These are phyloP conservation scores for Kodamaea kaohsiungensis DNA, from an alignment of 805 yeast genomes.

Conservation along the genomic window DNA sequence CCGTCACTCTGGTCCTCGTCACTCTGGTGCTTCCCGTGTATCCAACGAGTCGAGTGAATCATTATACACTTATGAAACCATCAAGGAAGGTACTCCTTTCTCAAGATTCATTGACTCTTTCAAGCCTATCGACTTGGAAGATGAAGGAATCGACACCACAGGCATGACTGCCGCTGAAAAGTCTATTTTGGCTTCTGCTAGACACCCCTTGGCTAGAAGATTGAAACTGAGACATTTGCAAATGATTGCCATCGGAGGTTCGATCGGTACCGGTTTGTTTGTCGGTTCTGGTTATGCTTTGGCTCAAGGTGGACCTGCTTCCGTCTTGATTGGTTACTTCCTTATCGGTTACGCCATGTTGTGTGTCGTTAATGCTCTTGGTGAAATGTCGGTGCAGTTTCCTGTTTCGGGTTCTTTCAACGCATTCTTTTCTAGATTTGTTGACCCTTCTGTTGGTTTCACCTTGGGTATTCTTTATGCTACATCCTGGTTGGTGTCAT, in stretches of 20 bases:
- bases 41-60: constrained; percentile 10
- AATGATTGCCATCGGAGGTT: constrained; percentile 82
- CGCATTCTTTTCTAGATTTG: constrained; percentile 50
- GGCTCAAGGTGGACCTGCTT: constrained; percentile 33
- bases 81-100: constrained; percentile 17
- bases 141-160: constrained; percentile 23
- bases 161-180: constrained; percentile 40
- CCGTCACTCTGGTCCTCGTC: neutral
- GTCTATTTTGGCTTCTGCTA: constrained; percentile 39
- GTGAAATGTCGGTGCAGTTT: constrained; percentile 54
- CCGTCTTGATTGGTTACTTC: constrained; percentile 28
- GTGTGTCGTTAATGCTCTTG: constrained; percentile 40
- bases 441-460: constrained; percentile 58
- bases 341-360: constrained; percentile 24
- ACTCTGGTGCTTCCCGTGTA: neutral
- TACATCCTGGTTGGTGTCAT: constrained; percentile 33
- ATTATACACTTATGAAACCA: constrained; percentile 12
- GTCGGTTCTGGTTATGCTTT: constrained; percentile 47
- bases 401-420: constrained; percentile 57
- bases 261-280: constrained; percentile 76
- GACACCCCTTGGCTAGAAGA: constrained; percentile 44
- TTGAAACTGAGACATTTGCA: constrained; percentile 54
- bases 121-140: constrained; percentile 39
- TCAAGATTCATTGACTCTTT: constrained; percentile 35
- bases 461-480: constrained; percentile 52